These are phyloP conservation scores for Arabidopsis suecica DNA, from an alignment of 345 rosid genomes.

Conservation along the genomic window DNA sequence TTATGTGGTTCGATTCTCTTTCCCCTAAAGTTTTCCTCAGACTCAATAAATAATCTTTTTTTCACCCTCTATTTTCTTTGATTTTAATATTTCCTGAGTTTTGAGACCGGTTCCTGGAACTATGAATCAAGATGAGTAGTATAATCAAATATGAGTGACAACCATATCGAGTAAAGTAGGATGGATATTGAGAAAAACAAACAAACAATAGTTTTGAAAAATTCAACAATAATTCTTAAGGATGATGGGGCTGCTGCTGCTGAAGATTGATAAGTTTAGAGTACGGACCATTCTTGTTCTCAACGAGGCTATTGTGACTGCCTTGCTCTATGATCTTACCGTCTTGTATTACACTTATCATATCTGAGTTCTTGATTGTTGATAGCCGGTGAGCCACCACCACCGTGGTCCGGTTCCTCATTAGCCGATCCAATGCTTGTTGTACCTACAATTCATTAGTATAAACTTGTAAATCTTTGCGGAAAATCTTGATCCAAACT, in stretches of 20 bases:
- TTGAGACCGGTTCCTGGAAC: neutral
- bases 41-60: constrained; percentile 3
- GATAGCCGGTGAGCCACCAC: constrained; percentile 92
- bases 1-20: constrained; percentile 2
- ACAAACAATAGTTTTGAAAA: constrained; percentile 13
- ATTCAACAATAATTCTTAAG: neutral
- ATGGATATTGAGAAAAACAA: neutral
- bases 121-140: neutral
- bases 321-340: constrained; percentile 87
- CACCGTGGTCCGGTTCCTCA: constrained; percentile 75
- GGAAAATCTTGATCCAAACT: neutral
- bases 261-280: constrained; percentile 78
- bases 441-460: constrained; percentile 47
- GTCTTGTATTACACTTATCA: constrained; percentile 75
- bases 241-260: constrained; percentile 54
- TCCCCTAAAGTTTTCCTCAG: neutral
- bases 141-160: neutral
- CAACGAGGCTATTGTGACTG: constrained; percentile 69
- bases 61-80: neutral
- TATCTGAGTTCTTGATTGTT: constrained; percentile 82
- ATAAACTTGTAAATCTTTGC: neutral
- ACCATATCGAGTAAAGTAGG: neutral
- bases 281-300: constrained; percentile 74
- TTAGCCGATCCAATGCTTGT: constrained; percentile 81
- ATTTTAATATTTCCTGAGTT: neutral